Evolutionary conservation across 345 rosid genomes (phyloP), one percentile per base, ranked within the genome.

Genomic region (Heritiera fomes): DNA sequence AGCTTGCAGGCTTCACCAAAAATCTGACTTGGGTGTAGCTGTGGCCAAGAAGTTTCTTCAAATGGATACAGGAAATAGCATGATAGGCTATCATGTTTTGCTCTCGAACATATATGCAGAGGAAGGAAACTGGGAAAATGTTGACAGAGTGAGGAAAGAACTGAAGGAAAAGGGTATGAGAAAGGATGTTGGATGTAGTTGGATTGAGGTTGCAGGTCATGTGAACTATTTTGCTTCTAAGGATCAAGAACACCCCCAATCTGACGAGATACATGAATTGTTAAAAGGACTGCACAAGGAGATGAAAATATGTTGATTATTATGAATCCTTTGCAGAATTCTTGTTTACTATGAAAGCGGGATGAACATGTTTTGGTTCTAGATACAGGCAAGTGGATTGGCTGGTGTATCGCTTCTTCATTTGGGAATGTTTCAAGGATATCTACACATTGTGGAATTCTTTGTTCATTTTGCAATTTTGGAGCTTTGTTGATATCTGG

Each of bases 51-150:
- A 84, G 82, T 74, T 94, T 80, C 84, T 78, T 80, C 82, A 85
- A 79, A 50, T 90, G 82, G 92, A 83, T 76, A 75, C 66, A 67
- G 84, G 79, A 52, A 84, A 80, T 46, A 79, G 77, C 74, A 68
- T 71, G 61, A 78, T 91, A 7, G 97, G 98, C 45, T 93, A 91
- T 86, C 89, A 83, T 55, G 98, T 95, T 80, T 78, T 95, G 88
- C 95, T 95, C 45, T 95, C 98, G 73, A 95, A 95, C 75, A 90
- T 91, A 76, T 91, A 90, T 77, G 98, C 98, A 0, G 92, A 89
- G 76, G 97, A 93, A 82, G 90, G 88, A 74, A 88, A 86, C 30
- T 93, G 98, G 98, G 82, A 28, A 65, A 89, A 62, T 59, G 95
- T 91, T 76, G 88, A 89, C 79, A 86, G 63, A 84, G 82, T 95